Conservation (phyloP, 176 grass and related monocot species). For the Juncus inflexus region DNA sequence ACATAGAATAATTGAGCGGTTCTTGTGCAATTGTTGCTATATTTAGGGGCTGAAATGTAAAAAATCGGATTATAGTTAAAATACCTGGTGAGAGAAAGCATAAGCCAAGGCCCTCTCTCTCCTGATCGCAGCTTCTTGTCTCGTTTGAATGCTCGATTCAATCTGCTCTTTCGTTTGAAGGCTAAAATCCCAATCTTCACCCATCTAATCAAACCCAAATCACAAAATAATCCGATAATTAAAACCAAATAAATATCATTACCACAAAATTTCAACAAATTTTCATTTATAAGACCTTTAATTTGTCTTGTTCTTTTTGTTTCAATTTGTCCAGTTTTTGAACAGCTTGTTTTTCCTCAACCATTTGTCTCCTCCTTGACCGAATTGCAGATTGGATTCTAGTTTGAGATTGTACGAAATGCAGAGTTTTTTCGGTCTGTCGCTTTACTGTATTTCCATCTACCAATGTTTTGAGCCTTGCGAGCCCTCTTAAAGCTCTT, state of each 20-base stretch:
- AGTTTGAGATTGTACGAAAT: conserved; percentile 58
- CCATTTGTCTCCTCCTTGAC: conserved; percentile 67
- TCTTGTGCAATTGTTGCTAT: not conserved
- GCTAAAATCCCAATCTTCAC: conserved; percentile 84
- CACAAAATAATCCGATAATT: not conserved
- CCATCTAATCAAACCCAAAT: conserved; percentile 37
- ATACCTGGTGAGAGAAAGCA: conserved; percentile 97
- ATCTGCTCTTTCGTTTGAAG: conserved; percentile 80
- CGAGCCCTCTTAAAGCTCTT: conserved; percentile 66
- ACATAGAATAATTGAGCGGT: no score
- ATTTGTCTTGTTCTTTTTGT: conserved; percentile 71
- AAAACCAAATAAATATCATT: no score
- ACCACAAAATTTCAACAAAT: no score
- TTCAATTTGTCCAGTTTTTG: conserved; percentile 80
- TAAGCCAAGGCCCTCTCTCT: conserved; percentile 88
- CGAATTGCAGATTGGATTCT: conserved; percentile 79
- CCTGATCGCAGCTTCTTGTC: conserved; percentile 80
- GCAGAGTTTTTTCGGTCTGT: conserved; percentile 67
- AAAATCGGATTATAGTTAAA: not conserved
- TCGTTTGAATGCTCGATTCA: conserved; percentile 56
- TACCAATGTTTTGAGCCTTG: conserved; percentile 69
- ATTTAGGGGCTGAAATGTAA: not conserved
- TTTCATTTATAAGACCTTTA: conserved; percentile 40
- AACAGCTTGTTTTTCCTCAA: conserved; percentile 79
- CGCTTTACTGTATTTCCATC: conserved; percentile 72